phyloP scores from a whole-genome alignment of 192 early-diverging fungal genomes.

The Martensiomyces pterosporus region DNA sequence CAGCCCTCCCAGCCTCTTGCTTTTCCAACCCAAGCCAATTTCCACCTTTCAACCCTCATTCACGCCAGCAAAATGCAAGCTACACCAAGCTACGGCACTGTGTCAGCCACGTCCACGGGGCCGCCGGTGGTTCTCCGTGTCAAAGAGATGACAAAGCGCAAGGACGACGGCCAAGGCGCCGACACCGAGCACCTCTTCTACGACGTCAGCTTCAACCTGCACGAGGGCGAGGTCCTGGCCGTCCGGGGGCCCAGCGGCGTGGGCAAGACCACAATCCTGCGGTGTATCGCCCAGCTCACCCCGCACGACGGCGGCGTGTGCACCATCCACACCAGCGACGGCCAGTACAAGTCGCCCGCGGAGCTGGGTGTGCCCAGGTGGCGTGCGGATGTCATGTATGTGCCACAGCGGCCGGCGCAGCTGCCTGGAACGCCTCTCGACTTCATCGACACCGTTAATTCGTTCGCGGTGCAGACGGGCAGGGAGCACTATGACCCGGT shows the following conservation, averaged over 20 bases:
- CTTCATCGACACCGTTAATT: constrained; percentile 56
- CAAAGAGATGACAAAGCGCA: constrained; percentile 38
- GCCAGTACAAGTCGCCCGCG: constrained; percentile 30
- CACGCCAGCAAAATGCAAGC: no score
- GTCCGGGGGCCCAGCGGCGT: constrained; percentile 70
- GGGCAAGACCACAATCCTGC: constrained; percentile 82
- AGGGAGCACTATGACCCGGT: constrained; percentile 56
- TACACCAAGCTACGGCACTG: constrained; percentile 11
- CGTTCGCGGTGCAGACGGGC: constrained; percentile 50
- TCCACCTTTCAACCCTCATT: not conserved
- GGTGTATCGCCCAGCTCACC: constrained; percentile 73
- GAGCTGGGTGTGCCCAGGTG: constrained; percentile 65
- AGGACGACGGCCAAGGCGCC: constrained; percentile 13
- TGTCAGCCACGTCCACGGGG: not conserved
- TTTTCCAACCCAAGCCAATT: no score
- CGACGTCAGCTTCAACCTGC: constrained; percentile 53
- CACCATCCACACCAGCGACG: constrained; percentile 44
- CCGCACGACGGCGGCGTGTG: constrained; percentile 59
- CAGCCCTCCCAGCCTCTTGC: no score
- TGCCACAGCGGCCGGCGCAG: constrained; percentile 74
- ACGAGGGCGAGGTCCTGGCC: constrained; percentile 54
- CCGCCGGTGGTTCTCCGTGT: constrained; percentile 19
- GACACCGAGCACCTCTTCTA: constrained; percentile 43
- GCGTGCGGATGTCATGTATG: constrained; percentile 78
- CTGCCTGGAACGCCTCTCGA: constrained; percentile 71